Evolutionary conservation across 2,329 filamentous ascomycete genomes (phyloP).

Genomic region (Ampelomyces quisqualis): DNA sequence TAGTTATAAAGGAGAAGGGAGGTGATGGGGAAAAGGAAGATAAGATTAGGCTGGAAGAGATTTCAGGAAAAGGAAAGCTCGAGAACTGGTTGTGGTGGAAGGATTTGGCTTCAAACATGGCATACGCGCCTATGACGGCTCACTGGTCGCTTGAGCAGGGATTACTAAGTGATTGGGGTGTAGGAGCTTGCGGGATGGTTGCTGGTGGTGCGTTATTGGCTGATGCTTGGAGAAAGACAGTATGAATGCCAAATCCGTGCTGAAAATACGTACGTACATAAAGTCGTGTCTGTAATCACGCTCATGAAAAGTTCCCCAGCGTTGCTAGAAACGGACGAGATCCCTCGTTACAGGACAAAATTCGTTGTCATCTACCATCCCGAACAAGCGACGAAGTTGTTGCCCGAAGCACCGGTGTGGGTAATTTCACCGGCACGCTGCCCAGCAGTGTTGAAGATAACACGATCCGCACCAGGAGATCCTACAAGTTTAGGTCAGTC

Average conservation of each 20-base stretch:
- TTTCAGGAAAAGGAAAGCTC: conserved; percentile 27
- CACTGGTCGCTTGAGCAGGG: conserved; percentile 71
- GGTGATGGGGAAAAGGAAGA: conserved; percentile 51
- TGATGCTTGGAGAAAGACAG: conserved; percentile 50
- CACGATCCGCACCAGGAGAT: conserved; percentile 66
- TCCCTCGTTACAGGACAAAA: background rate
- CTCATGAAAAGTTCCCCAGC: background rate
- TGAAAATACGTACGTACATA: background rate
- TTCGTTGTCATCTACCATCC: conserved; percentile 29
- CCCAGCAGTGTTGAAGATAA: conserved; percentile 61
- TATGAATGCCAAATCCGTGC: conserved; percentile 11
- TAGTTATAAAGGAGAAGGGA: conserved; percentile 21
- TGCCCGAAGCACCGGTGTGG: conserved; percentile 67
- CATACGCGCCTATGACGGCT: conserved; percentile 78
- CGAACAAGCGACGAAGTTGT: conserved; percentile 66
- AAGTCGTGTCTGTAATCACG: background rate
- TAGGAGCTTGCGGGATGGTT: conserved; percentile 61
- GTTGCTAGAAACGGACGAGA: background rate
- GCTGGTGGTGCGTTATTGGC: conserved; percentile 47
- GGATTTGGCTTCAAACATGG: conserved; percentile 67
- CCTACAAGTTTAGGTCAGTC: conserved; percentile 40
- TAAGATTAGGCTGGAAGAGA: conserved; percentile 45
- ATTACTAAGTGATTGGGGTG: conserved; percentile 58
- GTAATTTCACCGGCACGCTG: conserved; percentile 65
- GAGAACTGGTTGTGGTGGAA: conserved; percentile 59